Percentiles rank a stretch among this genome's conserved stretches.
These are phyloP conservation scores for Bassia scoparia DNA, from an alignment of 148 eudicot species.

Conservation along the genomic window DNA sequence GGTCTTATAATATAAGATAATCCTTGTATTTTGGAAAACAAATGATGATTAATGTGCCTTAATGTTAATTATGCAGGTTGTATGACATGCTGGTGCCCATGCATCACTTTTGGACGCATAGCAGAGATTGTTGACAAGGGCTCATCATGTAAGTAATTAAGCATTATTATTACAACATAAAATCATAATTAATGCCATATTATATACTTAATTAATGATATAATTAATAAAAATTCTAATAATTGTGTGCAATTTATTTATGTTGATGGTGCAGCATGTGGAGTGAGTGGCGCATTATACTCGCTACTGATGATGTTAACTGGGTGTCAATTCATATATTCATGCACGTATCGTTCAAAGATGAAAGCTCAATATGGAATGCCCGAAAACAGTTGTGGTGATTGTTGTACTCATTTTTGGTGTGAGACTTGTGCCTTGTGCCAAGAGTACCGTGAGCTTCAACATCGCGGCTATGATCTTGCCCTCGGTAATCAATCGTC, in stretches of 20 bases:
- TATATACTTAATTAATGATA: too few species aligned
- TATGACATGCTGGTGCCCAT: slow-evolving; percentile 51
- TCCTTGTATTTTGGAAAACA: background rate
- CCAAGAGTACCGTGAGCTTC: slow-evolving; percentile 45
- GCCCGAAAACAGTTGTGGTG: slow-evolving; percentile 20
- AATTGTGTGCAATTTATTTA: too few species aligned
- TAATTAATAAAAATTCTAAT: too few species aligned
- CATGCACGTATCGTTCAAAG: slow-evolving; percentile 37
- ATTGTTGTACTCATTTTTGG: slow-evolving; percentile 38
- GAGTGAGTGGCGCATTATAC: slow-evolving; percentile 31
- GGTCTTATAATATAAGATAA: background rate
- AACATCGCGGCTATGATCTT: slow-evolving; percentile 35
- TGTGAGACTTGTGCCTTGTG: slow-evolving; percentile 41
- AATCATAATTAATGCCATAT: too few species aligned
- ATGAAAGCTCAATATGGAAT: slow-evolving; percentile 36
- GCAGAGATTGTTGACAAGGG: slow-evolving; percentile 47
- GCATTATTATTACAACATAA: too few species aligned
- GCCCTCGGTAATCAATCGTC: slow-evolving; percentile 29
- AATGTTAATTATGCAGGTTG: slow-evolving; percentile 32
- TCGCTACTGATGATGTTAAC: background rate
- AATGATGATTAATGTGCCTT: background rate
- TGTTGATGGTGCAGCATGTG: slow-evolving; percentile 35
- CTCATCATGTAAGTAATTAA: slow-evolving; percentile 36
- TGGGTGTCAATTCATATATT: slow-evolving; percentile 29
- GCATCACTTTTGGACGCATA: slow-evolving; percentile 51